Conservation (phyloP, 495 filamentous ascomycete species). For the Jackrogersella multiformis region DNA sequence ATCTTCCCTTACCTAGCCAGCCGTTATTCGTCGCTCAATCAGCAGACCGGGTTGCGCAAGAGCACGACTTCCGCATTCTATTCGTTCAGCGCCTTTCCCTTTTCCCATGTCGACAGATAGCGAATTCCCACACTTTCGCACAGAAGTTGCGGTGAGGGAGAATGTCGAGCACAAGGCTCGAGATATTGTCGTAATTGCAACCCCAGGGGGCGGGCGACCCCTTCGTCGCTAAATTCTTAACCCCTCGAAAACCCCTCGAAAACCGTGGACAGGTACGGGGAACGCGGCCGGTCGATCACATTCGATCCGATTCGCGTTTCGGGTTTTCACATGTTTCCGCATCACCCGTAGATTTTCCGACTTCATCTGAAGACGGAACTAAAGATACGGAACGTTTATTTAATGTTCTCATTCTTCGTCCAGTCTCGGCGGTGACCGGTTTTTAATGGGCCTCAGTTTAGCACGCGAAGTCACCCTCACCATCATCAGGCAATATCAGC, state of each 20-base stretch:
- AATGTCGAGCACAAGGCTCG: conserved; percentile 30
- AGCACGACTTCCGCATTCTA: conserved; percentile 24
- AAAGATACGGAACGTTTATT: not conserved
- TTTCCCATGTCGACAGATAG: conserved; percentile 10
- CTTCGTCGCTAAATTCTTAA: conserved; percentile 13
- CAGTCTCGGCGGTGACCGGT: conserved; percentile 25
- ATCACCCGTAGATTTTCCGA: conserved; percentile 35
- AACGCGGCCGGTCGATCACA: conserved; percentile 36
- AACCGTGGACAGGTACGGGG: conserved; percentile 24
- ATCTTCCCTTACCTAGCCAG: conserved; percentile 8
- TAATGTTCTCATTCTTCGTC: not conserved
- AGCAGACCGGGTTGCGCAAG: conserved; percentile 26
- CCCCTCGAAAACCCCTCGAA: conserved; percentile 26
- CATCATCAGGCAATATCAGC: conserved; percentile 43
- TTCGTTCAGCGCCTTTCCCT: conserved; percentile 13
- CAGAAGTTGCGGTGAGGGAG: conserved; percentile 39
- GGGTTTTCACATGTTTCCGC: conserved; percentile 39
- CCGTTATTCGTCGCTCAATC: conserved; percentile 21
- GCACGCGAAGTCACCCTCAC: conserved; percentile 23
- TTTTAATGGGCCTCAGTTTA: not conserved
- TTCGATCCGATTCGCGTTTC: conserved; percentile 41
- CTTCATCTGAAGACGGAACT: not conserved
- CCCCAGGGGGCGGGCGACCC: conserved; percentile 10
- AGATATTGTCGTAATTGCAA: conserved; percentile 37
- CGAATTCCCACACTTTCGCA: conserved; percentile 18